Percentiles rank a stretch among this genome's conserved stretches.
Evolutionary conservation across 2,329 filamentous ascomycete genomes (phyloP).

Genomic region (Aspergillus jensenii): DNA sequence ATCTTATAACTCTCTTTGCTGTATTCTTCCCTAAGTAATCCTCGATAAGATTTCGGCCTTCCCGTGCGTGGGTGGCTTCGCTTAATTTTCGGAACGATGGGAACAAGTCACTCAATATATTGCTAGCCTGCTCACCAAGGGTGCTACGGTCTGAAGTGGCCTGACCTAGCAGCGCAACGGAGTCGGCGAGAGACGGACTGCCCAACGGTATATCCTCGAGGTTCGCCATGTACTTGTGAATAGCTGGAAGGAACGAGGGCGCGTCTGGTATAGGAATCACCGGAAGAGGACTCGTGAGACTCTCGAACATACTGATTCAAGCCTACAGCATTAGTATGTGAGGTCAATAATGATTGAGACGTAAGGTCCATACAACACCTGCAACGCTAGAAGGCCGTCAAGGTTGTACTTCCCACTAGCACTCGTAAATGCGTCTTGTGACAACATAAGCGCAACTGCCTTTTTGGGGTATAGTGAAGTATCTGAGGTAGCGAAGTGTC

Average conservation of each 20-base stretch:
- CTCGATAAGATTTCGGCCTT: slow-evolving; percentile 25
- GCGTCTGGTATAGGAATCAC: slow-evolving; percentile 35
- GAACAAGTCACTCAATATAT: slow-evolving; percentile 34
- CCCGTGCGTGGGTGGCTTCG: slow-evolving; percentile 15
- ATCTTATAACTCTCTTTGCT: slow-evolving; percentile 33
- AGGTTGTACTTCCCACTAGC: slow-evolving; percentile 21
- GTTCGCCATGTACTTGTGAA: slow-evolving; percentile 35
- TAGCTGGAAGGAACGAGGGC: slow-evolving; percentile 16
- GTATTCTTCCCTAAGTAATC: slow-evolving; percentile 34
- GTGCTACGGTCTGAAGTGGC: slow-evolving; percentile 16
- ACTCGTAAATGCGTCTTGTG: slow-evolving; percentile 19
- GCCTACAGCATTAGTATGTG: not conserved
- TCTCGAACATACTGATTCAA: slow-evolving; percentile 21
- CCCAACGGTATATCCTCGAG: slow-evolving; percentile 27
- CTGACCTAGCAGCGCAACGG: slow-evolving; percentile 23
- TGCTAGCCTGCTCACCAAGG: slow-evolving; percentile 28
- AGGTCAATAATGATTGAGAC: not conserved
- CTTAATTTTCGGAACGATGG: slow-evolving; percentile 22
- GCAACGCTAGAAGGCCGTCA: slow-evolving; percentile 21
- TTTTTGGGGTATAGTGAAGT: slow-evolving; percentile 3
- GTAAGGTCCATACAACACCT: slow-evolving; percentile 23
- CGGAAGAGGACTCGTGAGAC: slow-evolving; percentile 19
- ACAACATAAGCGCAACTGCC: slow-evolving; percentile 25
- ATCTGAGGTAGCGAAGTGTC: slow-evolving; percentile 11
- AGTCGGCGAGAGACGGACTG: slow-evolving; percentile 9